Conservation (phyloP, 805 yeast species). For the Lipomyces yamanashiensis region DNA sequence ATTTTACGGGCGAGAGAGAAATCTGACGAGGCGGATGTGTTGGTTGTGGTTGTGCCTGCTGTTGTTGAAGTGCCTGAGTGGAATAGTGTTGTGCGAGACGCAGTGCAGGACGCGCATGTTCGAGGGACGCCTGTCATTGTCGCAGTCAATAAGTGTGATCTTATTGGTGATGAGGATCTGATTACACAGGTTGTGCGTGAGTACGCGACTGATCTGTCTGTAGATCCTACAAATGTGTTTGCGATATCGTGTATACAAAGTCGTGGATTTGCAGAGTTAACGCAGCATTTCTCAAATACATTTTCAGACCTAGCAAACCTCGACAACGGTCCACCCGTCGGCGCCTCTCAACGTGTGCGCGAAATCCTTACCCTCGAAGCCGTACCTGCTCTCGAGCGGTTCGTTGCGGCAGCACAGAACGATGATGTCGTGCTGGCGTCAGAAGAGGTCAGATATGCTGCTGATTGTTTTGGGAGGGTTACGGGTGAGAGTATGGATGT, state of each 20-base stretch:
- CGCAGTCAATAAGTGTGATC: constrained; percentile 46
- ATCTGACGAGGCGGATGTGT: constrained; percentile 66
- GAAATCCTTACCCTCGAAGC: constrained; percentile 80
- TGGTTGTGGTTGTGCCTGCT: constrained; percentile 64
- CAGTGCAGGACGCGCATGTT: constrained; percentile 6
- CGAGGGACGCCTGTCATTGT: constrained; percentile 39
- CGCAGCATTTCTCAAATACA: constrained; percentile 48
- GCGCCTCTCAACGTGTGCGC: constrained; percentile 73
- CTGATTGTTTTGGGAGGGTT: constrained; percentile 87
- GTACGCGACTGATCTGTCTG: constrained; percentile 25
- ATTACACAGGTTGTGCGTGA: neutral
- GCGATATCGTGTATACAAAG: constrained; percentile 65
- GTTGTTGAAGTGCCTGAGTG: constrained; percentile 18
- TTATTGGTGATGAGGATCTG: constrained; percentile 9
- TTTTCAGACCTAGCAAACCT: constrained; percentile 58
- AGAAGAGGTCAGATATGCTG: constrained; percentile 72
- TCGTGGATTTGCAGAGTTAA: constrained; percentile 59
- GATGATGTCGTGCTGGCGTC: constrained; percentile 77
- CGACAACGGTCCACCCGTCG: constrained; percentile 62
- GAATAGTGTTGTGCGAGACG: constrained; percentile 16
- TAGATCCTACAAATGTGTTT: constrained; percentile 35
- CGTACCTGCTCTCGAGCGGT: constrained; percentile 71
- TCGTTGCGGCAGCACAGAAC: constrained; percentile 47
- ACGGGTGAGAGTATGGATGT: constrained; percentile 89
- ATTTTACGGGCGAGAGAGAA: constrained; percentile 72